These are phyloP conservation scores for Aspergillus sp. DNA, from an alignment of 2,329 filamentous ascomycete species.

Conservation along the genomic window DNA sequence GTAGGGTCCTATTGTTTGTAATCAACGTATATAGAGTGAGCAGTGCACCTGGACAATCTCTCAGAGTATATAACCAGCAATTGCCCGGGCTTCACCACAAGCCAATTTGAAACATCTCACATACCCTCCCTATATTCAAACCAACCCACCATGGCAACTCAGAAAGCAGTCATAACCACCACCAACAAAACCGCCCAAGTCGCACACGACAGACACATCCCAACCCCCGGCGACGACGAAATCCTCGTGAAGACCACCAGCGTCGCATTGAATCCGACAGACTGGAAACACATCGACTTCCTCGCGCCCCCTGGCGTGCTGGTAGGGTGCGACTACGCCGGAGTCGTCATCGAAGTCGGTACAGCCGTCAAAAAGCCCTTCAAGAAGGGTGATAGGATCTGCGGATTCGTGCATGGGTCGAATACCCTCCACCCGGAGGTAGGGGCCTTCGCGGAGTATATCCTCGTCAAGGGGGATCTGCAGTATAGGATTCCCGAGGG, in stretches of 20 bases:
- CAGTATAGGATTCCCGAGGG: not conserved
- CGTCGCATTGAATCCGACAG: constrained; percentile 6
- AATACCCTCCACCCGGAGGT: not conserved
- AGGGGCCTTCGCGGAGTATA: not conserved
- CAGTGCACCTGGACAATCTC: too few relatives aligned
- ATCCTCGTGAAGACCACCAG: constrained; percentile 3
- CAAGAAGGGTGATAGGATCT: constrained; percentile 1
- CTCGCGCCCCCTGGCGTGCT: not conserved
- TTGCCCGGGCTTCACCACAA: too few relatives aligned
- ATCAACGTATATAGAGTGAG: too few relatives aligned
- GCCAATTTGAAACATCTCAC: too few relatives aligned
- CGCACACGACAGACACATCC: not conserved
- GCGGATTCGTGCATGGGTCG: not conserved
- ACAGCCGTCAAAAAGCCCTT: not conserved
- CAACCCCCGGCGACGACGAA: not conserved
- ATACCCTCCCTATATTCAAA: not conserved
- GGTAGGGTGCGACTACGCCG: constrained; percentile 8
- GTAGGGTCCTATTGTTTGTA: too few relatives aligned
- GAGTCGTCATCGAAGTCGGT: not conserved
- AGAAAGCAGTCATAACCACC: constrained; percentile 3
- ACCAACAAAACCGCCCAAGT: not conserved
- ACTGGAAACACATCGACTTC: constrained; percentile 1
- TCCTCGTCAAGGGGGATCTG: not conserved
- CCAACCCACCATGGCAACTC: not conserved
- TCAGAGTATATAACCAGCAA: too few relatives aligned